Evolutionary conservation across 83 land plant species (phyloP), one percentile per base, ranked within the genome.

Genomic region (Diphasiastrum complanatum): DNA sequence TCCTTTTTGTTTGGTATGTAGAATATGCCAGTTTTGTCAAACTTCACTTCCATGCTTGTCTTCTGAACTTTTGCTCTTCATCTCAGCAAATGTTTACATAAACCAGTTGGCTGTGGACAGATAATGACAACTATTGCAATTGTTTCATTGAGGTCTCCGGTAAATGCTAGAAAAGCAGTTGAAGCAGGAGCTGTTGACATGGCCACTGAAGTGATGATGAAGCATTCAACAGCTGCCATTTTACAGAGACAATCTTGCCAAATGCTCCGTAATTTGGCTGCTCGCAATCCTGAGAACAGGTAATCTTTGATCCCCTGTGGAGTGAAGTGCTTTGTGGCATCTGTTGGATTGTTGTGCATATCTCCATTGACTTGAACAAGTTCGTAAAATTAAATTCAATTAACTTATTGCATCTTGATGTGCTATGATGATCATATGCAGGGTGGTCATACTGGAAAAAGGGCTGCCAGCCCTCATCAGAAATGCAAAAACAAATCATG

Each of bases 281-380:
- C 67, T 33, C 81, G 96, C 36, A 92, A 83, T 59, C 88, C 88
- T 26, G 98, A 92, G 51, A 88, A 82, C 82, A 85, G 97, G 97
- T 65, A 65, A 53, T 64, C 37, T 4, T 32, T 47, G 5, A 27
- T n/a, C 2, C 36, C 28, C 14, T 56, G 36, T 27, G 36, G 0
- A 25, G 28, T 58, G 55, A 55, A 37, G 60, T 0, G 10, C 36
- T 11, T 11, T 12, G 8, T 37, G 14, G 4, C 33, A 48, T 37
- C n/a, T 56, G 38, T 22, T 10, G 30, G 3, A 22, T 16, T 18
- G 5, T 1, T 33, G n/a, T 23, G 2, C 19, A 16, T 50, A 23
- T 50, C 26, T 14, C 4, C 18, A 2, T 32, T 32, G 28, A 8
- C 23, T 0, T 24, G 47, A 10, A 19, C 35, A n/a, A 5, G 14